Percentiles rank a stretch among this genome's conserved stretches.
Evolutionary conservation across 495 filamentous ascomycete species (phyloP).

Genomic region (Penicillium malachiteum): DNA sequence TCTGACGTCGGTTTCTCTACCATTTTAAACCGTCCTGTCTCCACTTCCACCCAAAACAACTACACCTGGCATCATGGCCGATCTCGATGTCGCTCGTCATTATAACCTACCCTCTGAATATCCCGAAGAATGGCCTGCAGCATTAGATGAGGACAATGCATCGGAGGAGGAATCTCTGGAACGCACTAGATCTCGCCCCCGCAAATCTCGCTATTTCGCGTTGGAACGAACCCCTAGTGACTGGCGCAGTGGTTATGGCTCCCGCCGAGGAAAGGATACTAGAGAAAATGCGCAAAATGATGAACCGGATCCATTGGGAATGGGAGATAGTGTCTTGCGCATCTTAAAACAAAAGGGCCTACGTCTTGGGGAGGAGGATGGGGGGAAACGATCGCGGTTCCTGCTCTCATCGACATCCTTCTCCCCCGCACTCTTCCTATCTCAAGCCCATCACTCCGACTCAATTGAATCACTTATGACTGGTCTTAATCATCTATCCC

Average conservation of each 20-base stretch:
- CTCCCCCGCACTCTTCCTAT: slow-evolving; percentile 85
- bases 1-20: neutral
- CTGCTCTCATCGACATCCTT: slow-evolving; percentile 94
- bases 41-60: slow-evolving; percentile 9
- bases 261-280: slow-evolving; percentile 63
- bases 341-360: slow-evolving; percentile 72
- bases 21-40: slow-evolving; percentile 12
- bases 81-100: slow-evolving; percentile 78
- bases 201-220: slow-evolving; percentile 79
- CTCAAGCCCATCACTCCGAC: slow-evolving; percentile 81
- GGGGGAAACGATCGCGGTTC: slow-evolving; percentile 81
- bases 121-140: slow-evolving; percentile 82
- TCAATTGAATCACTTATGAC: slow-evolving; percentile 75
- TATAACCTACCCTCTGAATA: slow-evolving; percentile 81
- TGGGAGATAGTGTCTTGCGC: slow-evolving; percentile 77
- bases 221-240: slow-evolving; percentile 72
- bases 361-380: slow-evolving; percentile 75
- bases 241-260: slow-evolving; percentile 64
- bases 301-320: slow-evolving; percentile 86
- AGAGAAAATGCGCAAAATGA: slow-evolving; percentile 81
- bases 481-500: slow-evolving; percentile 78
- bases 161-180: slow-evolving; percentile 61
- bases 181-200: slow-evolving; percentile 53
- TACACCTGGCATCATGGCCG: slow-evolving; percentile 46
- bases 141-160: slow-evolving; percentile 70